Evolutionary conservation across 2,329 filamentous ascomycete species (phyloP).

Genomic region (Falciphora oryzae): DNA sequence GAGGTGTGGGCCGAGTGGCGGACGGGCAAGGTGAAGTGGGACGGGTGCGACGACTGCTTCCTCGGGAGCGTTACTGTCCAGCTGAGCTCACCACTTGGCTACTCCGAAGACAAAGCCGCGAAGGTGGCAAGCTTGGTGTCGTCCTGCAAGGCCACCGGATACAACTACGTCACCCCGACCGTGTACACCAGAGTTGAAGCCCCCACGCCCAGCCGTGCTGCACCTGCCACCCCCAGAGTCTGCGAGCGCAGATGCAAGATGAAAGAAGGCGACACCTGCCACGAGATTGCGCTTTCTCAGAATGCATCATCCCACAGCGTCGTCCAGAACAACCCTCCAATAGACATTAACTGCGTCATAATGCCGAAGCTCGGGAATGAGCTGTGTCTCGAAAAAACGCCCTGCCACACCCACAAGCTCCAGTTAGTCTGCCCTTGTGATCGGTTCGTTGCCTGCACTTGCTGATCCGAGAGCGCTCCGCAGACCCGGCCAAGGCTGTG

Average conservation of each 20-base stretch:
- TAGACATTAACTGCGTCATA: background rate
- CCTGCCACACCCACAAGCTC: background rate
- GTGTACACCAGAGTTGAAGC: no score
- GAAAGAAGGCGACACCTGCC: background rate
- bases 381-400: background rate
- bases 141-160: background rate
- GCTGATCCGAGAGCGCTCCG: no score
- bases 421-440: background rate
- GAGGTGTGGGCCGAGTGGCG: background rate
- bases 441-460: background rate
- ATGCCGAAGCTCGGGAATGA: background rate
- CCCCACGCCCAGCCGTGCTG: no score
- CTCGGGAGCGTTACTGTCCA: background rate
- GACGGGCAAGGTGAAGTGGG: background rate
- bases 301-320: background rate
- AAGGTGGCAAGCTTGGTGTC: background rate
- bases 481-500: no score
- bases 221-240: background rate
- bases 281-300: background rate
- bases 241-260: background rate
- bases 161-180: background rate
- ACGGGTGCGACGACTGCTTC: background rate
- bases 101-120: background rate
- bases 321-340: background rate
- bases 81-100: background rate